Evolutionary conservation across 176 grass and related monocot species (phyloP), one percentile per base, ranked within the genome.

Genomic region (Carex littledalei): DNA sequence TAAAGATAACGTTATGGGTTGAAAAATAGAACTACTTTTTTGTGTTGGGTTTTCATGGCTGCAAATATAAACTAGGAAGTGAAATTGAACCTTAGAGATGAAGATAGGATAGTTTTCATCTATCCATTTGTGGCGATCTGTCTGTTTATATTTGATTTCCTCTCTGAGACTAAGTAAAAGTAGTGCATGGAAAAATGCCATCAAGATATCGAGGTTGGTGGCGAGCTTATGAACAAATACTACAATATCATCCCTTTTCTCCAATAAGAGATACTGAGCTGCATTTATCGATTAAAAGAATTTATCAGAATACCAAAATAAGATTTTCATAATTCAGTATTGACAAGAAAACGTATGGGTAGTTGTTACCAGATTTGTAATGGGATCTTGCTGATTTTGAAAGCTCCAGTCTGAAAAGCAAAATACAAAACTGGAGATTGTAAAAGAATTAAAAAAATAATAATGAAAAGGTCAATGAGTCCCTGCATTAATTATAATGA

Each of bases 171-270:
- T 74, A 57, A 70, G 80, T 76, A 98, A 72, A 53, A 94, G 74
- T 22, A 93, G 91, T 12, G 79, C 89, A 88, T 94, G 92, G 70
- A 93, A 50, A 86, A 93, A 98, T 67, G 95, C 92, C 86, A 82
- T 91, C 82, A 94, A 92, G 56, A 92, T 84, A 87, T 98, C 92
- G 60, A 82, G 78, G 87, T 88, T 37, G n/a, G 80, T 84, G 87
- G 95, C 93, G 12, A 92, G 81, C 80, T 98, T 98, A 85, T 98
- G 95, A 81, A 92, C 87, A 81, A 98, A 90, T 53, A 94, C 74
- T 22, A 77, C 55, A 87, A 94, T 75, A n/a, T 64, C 61, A 8
- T 80, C 91, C 18, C 80, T 85, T 77, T 87, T 93, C 81, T 93
- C 86, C 62, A 98, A 70, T 79, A 98, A 93, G 81, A 98, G 71